Evolutionary conservation across 2,329 filamentous ascomycete species (phyloP).

Genomic region (Phialemoniopsis sp.): DNA sequence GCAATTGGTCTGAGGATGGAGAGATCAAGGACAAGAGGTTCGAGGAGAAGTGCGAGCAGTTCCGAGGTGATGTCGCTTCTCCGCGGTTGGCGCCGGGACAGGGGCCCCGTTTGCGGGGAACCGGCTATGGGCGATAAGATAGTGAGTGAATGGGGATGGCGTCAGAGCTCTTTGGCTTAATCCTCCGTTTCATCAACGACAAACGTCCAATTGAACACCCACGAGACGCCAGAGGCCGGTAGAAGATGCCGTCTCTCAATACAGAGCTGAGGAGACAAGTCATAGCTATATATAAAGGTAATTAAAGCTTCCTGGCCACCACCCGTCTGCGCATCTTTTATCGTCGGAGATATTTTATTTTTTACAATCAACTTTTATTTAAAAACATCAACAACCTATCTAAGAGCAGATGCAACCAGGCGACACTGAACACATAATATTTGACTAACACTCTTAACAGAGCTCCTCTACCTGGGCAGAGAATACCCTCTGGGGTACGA

Average conservation of each 20-base stretch:
- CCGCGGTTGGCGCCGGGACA: too few species aligned
- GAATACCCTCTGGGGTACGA: conserved; percentile 80
- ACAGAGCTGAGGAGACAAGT: conserved; percentile 69
- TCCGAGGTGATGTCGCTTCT: conserved; percentile 5
- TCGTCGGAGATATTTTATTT: too few species aligned
- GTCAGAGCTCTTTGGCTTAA: neutral
- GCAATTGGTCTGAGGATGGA: too few species aligned
- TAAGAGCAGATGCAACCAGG: too few species aligned
- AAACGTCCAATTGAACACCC: too few species aligned
- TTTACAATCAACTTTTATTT: too few species aligned
- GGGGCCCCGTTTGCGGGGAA: too few species aligned
- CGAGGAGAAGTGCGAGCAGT: conserved; percentile 10
- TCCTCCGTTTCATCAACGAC: too few species aligned
- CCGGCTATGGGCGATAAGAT: conserved; percentile 3
- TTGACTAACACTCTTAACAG: conserved; percentile 35
- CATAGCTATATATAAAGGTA: conserved; percentile 86
- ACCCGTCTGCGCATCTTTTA: too few species aligned
- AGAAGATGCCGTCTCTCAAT: conserved; percentile 32
- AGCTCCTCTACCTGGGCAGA: conserved; percentile 77
- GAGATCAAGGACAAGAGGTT: neutral
- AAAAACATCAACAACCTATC: too few species aligned
- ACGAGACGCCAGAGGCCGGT: too few species aligned
- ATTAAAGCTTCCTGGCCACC: conserved; percentile 1
- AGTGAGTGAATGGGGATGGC: neutral
- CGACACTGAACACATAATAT: too few species aligned